phyloP scores from a whole-genome alignment of 805 yeast species.

The Lipomyces sp. region DNA sequence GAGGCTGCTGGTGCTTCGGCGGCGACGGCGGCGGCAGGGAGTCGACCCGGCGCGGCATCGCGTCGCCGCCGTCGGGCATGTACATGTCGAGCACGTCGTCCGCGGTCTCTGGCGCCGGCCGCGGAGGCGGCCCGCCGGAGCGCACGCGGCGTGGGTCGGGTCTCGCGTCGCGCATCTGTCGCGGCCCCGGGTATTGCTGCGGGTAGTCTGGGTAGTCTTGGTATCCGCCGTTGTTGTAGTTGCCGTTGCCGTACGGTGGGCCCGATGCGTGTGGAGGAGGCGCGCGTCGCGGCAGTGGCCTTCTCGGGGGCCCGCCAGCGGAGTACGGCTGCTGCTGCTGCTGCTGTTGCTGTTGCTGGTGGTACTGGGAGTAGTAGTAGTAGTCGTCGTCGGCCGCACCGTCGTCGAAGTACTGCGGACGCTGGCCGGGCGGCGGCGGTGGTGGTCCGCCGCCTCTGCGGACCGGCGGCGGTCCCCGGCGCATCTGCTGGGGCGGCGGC shows the following conservation, averaged over 20 bases:
- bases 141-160: no score
- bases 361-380: no score
- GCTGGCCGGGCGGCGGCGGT: background rate
- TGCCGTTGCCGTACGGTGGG: conserved; percentile 1
- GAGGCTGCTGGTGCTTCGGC: background rate
- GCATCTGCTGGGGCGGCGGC: background rate
- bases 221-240: conserved; percentile 1
- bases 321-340: conserved; percentile 2
- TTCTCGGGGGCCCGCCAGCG: no score
- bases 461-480: background rate
- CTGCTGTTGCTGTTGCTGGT: conserved; percentile 5
- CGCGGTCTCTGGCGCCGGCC: background rate
- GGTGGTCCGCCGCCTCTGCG: background rate
- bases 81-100: conserved; percentile 11
- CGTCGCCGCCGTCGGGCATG: background rate
- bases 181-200: background rate
- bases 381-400: conserved; percentile 10
- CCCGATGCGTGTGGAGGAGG: background rate
- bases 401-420: conserved; percentile 3
- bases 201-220: background rate
- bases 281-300: no score
- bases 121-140: background rate
- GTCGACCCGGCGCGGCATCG: no score
- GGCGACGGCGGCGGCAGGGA: background rate
- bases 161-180: background rate